Percentiles rank a stretch among this genome's conserved stretches.
Evolutionary conservation across 2,329 filamentous ascomycete genomes (phyloP).

Genomic region (Neonectria coccinea): DNA sequence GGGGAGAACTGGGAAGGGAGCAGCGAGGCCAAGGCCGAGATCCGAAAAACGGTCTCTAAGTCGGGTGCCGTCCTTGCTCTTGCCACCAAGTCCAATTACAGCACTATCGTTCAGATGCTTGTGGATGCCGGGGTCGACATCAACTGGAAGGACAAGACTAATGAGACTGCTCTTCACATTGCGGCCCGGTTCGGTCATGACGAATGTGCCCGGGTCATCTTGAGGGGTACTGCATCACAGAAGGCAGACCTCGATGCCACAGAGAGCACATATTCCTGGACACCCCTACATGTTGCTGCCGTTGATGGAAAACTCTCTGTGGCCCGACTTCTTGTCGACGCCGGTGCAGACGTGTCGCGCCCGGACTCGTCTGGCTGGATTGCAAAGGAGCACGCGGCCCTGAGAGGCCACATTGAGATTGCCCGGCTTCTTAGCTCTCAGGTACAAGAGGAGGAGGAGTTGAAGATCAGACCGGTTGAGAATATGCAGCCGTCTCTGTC

Average conservation of each 20-base stretch:
- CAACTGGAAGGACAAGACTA: conserved; percentile 90
- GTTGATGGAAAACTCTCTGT: conserved; percentile 86
- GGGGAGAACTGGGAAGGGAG: conserved; percentile 81
- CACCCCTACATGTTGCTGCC: conserved; percentile 90
- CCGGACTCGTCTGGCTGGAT: conserved; percentile 93
- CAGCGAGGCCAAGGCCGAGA: conserved; percentile 70
- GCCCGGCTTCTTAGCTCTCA: conserved; percentile 75
- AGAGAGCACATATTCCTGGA: conserved; percentile 92
- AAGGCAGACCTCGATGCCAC: conserved; percentile 80
- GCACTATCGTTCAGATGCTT: conserved; percentile 84
- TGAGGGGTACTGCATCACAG: conserved; percentile 77
- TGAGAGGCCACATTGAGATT: conserved; percentile 88
- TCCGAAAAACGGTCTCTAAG: conserved; percentile 78
- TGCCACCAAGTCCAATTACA: conserved; percentile 89
- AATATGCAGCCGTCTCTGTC: conserved; percentile 41
- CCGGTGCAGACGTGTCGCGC: conserved; percentile 80
- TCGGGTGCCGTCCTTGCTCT: conserved; percentile 90
- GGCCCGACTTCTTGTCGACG: conserved; percentile 80
- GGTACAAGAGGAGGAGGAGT: conserved; percentile 48
- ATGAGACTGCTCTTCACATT: conserved; percentile 91
- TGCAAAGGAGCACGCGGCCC: conserved; percentile 89
- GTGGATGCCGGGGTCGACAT: conserved; percentile 92
- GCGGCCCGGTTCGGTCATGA: conserved; percentile 89
- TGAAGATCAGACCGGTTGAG: conserved; percentile 36
- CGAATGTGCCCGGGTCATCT: conserved; percentile 80